Evolutionary conservation across 495 filamentous ascomycete species (phyloP).

Genomic region (Podospora pseudoanserina): DNA sequence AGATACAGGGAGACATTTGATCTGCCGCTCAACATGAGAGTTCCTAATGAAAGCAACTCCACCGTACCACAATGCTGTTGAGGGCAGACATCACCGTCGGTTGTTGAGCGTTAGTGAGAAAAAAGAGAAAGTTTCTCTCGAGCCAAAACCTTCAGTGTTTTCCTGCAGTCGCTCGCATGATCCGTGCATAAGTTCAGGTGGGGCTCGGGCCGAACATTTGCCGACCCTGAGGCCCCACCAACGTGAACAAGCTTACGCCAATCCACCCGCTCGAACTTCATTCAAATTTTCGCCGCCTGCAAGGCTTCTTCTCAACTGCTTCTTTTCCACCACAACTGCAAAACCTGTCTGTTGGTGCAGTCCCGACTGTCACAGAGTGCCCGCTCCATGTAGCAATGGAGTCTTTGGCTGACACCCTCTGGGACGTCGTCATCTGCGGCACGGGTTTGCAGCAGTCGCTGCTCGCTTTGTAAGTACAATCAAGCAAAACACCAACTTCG

Average conservation of each 20-base stretch:
- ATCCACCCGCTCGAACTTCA: conserved; percentile 26
- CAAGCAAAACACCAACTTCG: neutral
- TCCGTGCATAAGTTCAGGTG: conserved; percentile 17
- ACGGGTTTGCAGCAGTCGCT: conserved; percentile 89
- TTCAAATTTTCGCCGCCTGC: conserved; percentile 34
- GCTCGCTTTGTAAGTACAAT: conserved; percentile 75
- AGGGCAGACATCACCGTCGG: conserved; percentile 36
- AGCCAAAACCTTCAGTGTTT: conserved; percentile 3
- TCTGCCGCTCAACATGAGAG: conserved; percentile 65
- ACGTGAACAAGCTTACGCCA: conserved; percentile 22
- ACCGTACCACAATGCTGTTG: conserved; percentile 39
- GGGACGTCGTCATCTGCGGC: conserved; percentile 89
- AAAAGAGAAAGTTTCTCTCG: conserved; percentile 27
- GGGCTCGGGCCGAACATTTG: conserved; percentile 21
- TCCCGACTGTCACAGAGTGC: conserved; percentile 18
- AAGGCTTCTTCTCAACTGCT: conserved; percentile 24
- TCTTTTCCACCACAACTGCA: conserved; percentile 17
- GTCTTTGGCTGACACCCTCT: conserved; percentile 69
- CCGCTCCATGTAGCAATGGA: conserved; percentile 59
- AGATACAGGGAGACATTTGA: conserved; percentile 81
- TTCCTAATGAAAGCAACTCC: conserved; percentile 69
- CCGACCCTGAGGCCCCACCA: conserved; percentile 9
- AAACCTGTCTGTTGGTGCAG: conserved; percentile 24
- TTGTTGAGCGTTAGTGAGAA: conserved; percentile 52
- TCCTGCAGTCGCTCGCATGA: neutral